These are phyloP conservation scores for Elasticomyces elasticus DNA, from an alignment of 495 filamentous ascomycete genomes.

Conservation along the genomic window DNA sequence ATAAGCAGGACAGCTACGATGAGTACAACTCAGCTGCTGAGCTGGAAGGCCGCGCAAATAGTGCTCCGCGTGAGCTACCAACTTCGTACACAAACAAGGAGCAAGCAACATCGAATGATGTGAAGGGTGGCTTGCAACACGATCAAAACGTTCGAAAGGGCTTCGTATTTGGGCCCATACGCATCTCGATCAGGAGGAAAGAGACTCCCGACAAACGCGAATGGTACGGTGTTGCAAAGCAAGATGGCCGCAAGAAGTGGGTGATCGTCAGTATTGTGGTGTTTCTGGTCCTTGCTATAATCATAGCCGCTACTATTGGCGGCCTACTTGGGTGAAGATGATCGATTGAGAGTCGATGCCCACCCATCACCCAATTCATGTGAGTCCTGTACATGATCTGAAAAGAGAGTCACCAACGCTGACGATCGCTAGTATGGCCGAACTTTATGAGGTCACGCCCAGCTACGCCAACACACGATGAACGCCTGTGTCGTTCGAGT, in stretches of 20 bases:
- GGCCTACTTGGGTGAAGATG: not conserved
- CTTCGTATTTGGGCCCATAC: not conserved
- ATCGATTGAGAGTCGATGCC: no score
- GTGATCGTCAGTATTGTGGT: not conserved
- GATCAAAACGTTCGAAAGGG: no score
- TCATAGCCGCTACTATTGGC: not conserved
- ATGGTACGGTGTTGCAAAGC: not conserved
- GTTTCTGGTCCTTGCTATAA: not conserved
- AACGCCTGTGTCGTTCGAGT: no score
- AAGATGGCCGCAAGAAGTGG: not conserved
- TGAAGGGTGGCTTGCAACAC: no score
- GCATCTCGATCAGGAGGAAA: not conserved
- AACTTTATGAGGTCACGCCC: no score
- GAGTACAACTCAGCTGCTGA: not conserved
- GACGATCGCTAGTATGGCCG: no score
- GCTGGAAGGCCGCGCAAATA: not conserved
- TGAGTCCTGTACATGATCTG: no score
- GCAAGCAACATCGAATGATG: not conserved
- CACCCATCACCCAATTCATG: no score
- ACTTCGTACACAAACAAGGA: not conserved
- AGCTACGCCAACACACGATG: no score
- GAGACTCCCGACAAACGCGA: not conserved
- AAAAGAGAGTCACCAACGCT: no score
- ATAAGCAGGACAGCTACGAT: not conserved
- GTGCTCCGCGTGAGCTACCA: not conserved